These are phyloP conservation scores for Jimgerdemannia lactiflua DNA, from an alignment of 192 early-diverging fungal genomes.

Conservation along the genomic window DNA sequence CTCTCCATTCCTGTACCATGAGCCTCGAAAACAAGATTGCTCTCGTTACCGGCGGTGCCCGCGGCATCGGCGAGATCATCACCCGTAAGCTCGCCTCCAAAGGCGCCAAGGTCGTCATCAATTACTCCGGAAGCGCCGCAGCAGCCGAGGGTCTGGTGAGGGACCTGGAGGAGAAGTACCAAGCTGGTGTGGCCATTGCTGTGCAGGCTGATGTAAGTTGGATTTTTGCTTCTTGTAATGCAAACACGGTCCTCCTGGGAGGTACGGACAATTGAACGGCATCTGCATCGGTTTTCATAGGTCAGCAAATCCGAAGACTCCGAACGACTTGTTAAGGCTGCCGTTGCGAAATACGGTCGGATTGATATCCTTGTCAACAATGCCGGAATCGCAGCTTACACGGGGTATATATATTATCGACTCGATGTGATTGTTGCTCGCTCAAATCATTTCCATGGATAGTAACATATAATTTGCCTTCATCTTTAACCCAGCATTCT, in stretches of 20 bases:
- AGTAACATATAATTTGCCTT: too few species aligned
- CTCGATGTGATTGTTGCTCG: too few species aligned
- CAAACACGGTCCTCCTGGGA: too few species aligned
- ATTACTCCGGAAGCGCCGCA: neutral
- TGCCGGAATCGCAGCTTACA: conserved; percentile 22
- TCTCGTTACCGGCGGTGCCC: conserved; percentile 1
- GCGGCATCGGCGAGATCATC: conserved; percentile 7
- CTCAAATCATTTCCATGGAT: too few species aligned
- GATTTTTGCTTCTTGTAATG: too few species aligned
- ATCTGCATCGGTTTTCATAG: too few species aligned
- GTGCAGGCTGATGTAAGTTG: conserved; percentile 5
- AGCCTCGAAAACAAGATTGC: conserved; percentile 10
- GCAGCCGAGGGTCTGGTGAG: neutral
- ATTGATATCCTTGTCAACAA: conserved; percentile 42
- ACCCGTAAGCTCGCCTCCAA: neutral
- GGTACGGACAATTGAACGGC: too few species aligned
- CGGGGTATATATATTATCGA: too few species aligned
- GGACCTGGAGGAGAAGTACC: neutral
- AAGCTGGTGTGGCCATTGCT: conserved; percentile 1
- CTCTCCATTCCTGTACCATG: too few species aligned
- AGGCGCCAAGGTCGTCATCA: conserved; percentile 12
- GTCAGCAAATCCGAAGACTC: neutral
- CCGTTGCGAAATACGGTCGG: conserved; percentile 15
- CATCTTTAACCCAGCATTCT: conserved; percentile 16
- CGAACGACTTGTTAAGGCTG: conserved; percentile 12